Percentiles rank a stretch among this genome's conserved stretches.
Evolutionary conservation across 2,329 filamentous ascomycete genomes (phyloP).

Genomic region (Ophiostoma himal-ulmi): DNA sequence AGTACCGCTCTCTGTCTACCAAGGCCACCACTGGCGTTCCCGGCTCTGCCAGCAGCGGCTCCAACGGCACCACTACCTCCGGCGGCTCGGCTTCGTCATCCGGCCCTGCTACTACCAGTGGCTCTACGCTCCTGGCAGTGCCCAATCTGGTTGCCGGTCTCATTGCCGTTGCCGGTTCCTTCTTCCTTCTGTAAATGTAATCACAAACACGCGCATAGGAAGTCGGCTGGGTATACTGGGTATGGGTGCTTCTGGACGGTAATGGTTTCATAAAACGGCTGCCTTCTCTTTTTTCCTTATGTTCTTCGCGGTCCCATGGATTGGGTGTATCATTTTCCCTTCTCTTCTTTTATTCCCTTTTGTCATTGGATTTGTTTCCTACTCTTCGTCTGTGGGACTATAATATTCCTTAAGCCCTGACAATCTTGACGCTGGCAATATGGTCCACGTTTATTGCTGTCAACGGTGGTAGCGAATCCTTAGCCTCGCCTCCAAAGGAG

Average conservation of each 20-base stretch:
- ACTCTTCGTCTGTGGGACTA: not conserved
- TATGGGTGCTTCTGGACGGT: not conserved
- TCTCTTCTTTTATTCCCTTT: constrained; percentile 7
- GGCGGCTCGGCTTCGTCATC: constrained; percentile 23
- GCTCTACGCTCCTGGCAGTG: constrained; percentile 32
- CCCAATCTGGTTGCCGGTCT: constrained; percentile 41
- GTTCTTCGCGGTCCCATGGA: not conserved
- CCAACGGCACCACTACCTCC: constrained; percentile 26
- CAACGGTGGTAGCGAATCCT: constrained; percentile 4
- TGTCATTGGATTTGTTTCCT: constrained; percentile 1
- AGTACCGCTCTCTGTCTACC: constrained; percentile 42
- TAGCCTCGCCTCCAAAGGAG: not conserved
- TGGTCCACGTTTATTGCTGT: not conserved
- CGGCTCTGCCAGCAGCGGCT: constrained; percentile 24
- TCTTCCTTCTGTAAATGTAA: constrained; percentile 38
- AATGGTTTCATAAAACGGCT: constrained; percentile 15
- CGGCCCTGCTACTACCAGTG: constrained; percentile 29
- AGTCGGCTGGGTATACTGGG: not conserved
- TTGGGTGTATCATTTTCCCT: constrained; percentile 12
- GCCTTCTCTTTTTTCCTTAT: not conserved
- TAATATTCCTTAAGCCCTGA: constrained; percentile 17
- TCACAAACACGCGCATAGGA: not conserved
- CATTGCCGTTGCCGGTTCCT: constrained; percentile 38
- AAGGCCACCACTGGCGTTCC: constrained; percentile 37
- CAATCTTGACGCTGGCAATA: not conserved